Evolutionary conservation across 2,329 filamentous ascomycete genomes (phyloP), one percentile per base, ranked within the genome.

Genomic region (Clonostachys chloroleuca): DNA sequence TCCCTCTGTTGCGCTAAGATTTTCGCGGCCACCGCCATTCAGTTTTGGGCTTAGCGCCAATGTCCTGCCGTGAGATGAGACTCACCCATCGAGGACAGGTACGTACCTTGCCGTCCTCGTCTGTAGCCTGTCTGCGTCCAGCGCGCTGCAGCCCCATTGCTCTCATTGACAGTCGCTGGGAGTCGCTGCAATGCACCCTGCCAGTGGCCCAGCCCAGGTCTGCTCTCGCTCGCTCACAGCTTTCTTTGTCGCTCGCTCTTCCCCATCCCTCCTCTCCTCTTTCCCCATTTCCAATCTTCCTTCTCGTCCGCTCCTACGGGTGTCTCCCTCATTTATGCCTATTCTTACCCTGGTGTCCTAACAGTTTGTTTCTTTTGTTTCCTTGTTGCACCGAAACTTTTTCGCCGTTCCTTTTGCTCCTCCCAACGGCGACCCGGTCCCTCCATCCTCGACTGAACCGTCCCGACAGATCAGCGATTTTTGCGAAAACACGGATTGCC

Each of bases 11-110:
- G 51, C 59, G 57, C 62, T 64, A 64, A 61, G 58, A 61, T 55
- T 57, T 58, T 51, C 52, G 54, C 57, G 59, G 59, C 60, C 61
- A 62, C 63, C 61, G 56, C 62, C 57, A 63, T 58, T 57, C 63
- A 56, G 54, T 42, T 51, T 64, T 64, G 56, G 63, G 63, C 52
- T 55, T 65, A 65, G 62, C 62, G 62, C 56, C 56, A 55, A 47
- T 59, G 54, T 58, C 54, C 52, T 52, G 51, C 20, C 8, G 36
- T 39, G 36, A 39, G 36, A 39, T 39, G 36, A 39, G 36, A 39
- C 36, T 39, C 17, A 30, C 24, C 20, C 20, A 42, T 13, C 34
- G 42, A 43, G 20, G 34, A n/a, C 17, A 30, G 17, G 40, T 42
- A 42, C 40, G 40, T 17, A 42, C 16, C 20, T 14, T 20, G 24